Base-by-base conservation (phyloP, 352 stramenopile species). In the Pythium folliculosum region DNA sequence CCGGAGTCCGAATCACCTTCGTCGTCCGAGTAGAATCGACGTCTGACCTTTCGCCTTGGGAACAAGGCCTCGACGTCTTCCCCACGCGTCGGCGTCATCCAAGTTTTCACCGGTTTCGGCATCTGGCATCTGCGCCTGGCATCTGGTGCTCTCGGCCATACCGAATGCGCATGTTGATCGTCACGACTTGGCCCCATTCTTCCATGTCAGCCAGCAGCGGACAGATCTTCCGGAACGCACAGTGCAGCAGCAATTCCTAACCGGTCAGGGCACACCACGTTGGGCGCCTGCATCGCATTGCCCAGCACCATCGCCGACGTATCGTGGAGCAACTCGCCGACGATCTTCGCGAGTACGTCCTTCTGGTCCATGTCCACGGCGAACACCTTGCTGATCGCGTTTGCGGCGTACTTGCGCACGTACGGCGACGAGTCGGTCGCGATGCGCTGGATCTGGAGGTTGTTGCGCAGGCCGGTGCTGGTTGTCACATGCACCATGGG, bases 401-500 rank as follows among this genome's bases (percentile, higher is more conserved):
- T 98, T 16, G 96, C 92, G 0, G 97, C 95, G 71, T 96, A 99
- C 77, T 99, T 99, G 53, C 97, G 85, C 48, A 99, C 97, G 78
- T 99, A 99, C 0, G 97, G 92, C 45, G 88, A 98, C 27, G 69
- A 84, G 76, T 99, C 97, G 17, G 82, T 97, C 14, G 91, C 95
- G 64, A 99, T 90, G 49, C 99, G 86, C 77, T 99, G 97, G 73
- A 99, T 98, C 77, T 99, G 97, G 52, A 99, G 76, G 71, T 99
- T 99, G 70, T 99, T 97, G 3, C 91, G 80, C n/a, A 99, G 96
- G 25, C 97, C 87, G 78, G 99, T 99, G 63, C 84, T 97, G 3
- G 95, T 99, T 87, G 99, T 97, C 0, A 99, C 97, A 1, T 97
- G 85, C 55, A 99, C 75, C 17, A 97, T 96, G 12, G 98, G 73